A percentile compares a stretch with the other conserved stretches of the same genome.
phyloP scores from a whole-genome alignment of 2,329 filamentous ascomycete species.

The Paecilomyces niveus region DNA sequence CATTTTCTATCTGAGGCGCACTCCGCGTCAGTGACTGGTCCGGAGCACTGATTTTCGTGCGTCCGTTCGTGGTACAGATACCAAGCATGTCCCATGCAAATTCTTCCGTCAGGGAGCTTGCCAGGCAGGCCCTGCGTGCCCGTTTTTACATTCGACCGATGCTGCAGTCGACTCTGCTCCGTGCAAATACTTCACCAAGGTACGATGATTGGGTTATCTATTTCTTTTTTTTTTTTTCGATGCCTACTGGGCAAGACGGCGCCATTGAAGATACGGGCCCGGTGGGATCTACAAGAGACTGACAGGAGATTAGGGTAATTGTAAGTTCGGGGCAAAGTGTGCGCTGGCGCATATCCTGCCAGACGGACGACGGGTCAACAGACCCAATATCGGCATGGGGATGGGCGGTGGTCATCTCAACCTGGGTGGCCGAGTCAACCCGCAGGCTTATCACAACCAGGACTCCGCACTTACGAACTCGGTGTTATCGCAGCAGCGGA shows the following conservation, averaged over 20 bases:
- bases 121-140: constrained; percentile 91
- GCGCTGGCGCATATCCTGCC: constrained; percentile 93
- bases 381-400: constrained; percentile 47
- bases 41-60: background rate
- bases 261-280: background rate
- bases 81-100: constrained; percentile 96
- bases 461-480: constrained; percentile 69
- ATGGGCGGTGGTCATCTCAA: constrained; percentile 54
- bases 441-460: constrained; percentile 55
- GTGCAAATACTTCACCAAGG: constrained; percentile 99
- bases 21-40: background rate
- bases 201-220: constrained; percentile 35
- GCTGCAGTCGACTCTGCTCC: constrained; percentile 73
- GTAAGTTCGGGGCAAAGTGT: constrained; percentile 97
- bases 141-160: constrained; percentile 90
- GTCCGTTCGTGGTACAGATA: constrained; percentile 52
- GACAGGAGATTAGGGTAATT: constrained; percentile 67
- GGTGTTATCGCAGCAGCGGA: constrained; percentile 57
- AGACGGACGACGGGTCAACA: constrained; percentile 85
- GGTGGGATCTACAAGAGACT: constrained; percentile 4
- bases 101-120: constrained; percentile 96
- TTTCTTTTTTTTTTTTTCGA: background rate
- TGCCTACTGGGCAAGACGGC: background rate
- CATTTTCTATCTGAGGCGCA: background rate
- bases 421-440: constrained; percentile 60